Evolutionary conservation across 2,329 filamentous ascomycete genomes (phyloP), one percentile per base, ranked within the genome.

Genomic region (Penicillium sp.): DNA sequence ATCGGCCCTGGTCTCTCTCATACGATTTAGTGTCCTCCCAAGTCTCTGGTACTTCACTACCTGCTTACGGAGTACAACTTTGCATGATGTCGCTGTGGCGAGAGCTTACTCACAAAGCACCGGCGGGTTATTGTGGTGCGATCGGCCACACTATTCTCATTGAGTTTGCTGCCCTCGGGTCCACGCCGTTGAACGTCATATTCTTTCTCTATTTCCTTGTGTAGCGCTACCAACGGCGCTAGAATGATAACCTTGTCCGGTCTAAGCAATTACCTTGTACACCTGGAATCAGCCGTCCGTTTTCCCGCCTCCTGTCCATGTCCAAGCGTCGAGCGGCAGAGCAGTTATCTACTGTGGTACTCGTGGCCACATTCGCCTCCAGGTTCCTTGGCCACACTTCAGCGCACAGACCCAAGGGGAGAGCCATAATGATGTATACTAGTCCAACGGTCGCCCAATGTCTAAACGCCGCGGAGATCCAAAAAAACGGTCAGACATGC

Each of bases 371-470:
- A 34, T 41, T 35, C 39, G 18, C 25, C 29, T 42, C 42, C 33
- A 29, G 30, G n/a, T 22, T 42, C 38, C 33, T 33, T 35, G 39
- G n/a, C 12, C 34, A 33, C 19, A 19, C 22, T 35, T 30, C 27
- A 35, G 36, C 39, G 57, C 57, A 58, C 48, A 57, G 56, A 58
- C 56, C 14, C 30, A 22, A 29, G 45, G 18, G 30, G 31, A 25
- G 54, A 45, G 42, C 54, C 55, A 55, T 51, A 52, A 46, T 48
- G 48, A 49, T 55, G 49, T 52, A 52, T 54, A n/a, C n/a, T n/a
- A 46, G 57, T 36, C 42, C 42, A 60, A 60, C 57, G 57, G 57
- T 55, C 55, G 49, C 43, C 34, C 39, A 49, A 30, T 53, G 49
- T 41, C 53, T 37, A 43, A 56, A 41, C 50, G 41, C 19, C 33